Percentiles rank a stretch among this genome's conserved stretches.
Conservation (phyloP, 768 basidiomycete genomes). For the Rhizopogon rudus region DNA sequence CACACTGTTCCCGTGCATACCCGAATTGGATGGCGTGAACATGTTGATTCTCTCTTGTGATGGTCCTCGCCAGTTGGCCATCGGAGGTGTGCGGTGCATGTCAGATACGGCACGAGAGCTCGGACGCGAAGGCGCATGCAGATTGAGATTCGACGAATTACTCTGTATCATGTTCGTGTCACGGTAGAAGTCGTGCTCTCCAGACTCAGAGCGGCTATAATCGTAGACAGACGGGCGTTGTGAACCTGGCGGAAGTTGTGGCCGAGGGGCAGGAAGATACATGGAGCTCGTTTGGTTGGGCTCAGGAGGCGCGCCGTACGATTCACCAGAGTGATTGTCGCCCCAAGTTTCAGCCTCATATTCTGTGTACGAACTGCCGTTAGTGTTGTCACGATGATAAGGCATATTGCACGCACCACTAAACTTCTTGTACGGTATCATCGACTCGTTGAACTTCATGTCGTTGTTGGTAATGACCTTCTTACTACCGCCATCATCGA, state of each 20-base stretch:
- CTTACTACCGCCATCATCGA: conserved; percentile 64
- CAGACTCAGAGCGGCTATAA: conserved; percentile 34
- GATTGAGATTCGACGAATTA: conserved; percentile 28
- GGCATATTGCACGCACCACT: conserved; percentile 40
- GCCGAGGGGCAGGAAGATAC: conserved; percentile 29
- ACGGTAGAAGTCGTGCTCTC: conserved; percentile 48
- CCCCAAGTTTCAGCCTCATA: conserved; percentile 64
- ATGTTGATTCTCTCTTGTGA: conserved; percentile 36
- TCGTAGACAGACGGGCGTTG: conserved; percentile 41
- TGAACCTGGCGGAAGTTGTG: conserved; percentile 28
- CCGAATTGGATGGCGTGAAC: conserved; percentile 31
- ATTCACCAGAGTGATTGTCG: conserved; percentile 45
- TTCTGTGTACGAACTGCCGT: conserved; percentile 37
- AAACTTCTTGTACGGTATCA: conserved; percentile 74
- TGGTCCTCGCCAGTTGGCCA: conserved; percentile 17
- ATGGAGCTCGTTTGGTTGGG: conserved; percentile 19
- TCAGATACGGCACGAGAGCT: conserved; percentile 28
- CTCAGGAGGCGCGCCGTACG: conserved; percentile 26
- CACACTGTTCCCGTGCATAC: conserved; percentile 31
- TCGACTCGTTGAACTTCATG: conserved; percentile 69
- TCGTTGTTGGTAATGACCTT: conserved; percentile 56
- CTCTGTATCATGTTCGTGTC: conserved; percentile 42
- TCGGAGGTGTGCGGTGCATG: conserved; percentile 20
- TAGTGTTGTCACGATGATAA: conserved; percentile 3
- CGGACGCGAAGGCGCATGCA: conserved; percentile 23